A percentile compares a stretch with the other conserved stretches of the same genome.
Evolutionary conservation across 192 early-diverging fungal species (phyloP).

Genomic region (Powellomyces hirtus): DNA sequence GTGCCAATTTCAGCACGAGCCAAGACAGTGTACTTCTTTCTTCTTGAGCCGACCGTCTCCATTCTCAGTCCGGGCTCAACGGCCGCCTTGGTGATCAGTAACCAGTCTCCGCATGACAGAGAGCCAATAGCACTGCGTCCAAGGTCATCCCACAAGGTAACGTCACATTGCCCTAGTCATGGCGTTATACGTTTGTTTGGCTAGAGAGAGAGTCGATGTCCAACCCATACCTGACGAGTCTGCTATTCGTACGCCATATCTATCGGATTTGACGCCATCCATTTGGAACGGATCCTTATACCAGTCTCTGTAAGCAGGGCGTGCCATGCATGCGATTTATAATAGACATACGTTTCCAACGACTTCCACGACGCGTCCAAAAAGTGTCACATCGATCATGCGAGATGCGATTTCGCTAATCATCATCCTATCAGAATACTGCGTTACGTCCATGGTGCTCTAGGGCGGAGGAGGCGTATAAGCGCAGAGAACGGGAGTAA

Average conservation of each 20-base stretch:
- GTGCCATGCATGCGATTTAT: no score
- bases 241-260: constrained; percentile 6
- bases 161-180: neutral
- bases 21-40: constrained; percentile 3
- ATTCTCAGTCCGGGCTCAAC: neutral
- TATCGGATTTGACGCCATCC: neutral
- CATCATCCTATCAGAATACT: neutral
- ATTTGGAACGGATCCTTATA: neutral
- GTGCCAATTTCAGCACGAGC: constrained; percentile 4
- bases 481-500: no score
- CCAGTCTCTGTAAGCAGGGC: no score
- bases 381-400: constrained; percentile 14
- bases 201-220: no score
- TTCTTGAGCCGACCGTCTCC: neutral
- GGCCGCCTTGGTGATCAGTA: neutral
- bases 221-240: neutral
- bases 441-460: neutral
- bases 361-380: constrained; percentile 6
- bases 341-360: constrained; percentile 9
- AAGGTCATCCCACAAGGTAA: constrained; percentile 17
- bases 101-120: neutral
- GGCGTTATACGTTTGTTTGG: no score
- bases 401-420: neutral
- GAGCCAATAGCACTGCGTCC: neutral
- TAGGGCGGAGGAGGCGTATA: no score